A percentile compares a stretch with the other conserved stretches of the same genome.
These are phyloP conservation scores for Pichia ethanolica DNA, from an alignment of 805 yeast species.

Conservation along the genomic window DNA sequence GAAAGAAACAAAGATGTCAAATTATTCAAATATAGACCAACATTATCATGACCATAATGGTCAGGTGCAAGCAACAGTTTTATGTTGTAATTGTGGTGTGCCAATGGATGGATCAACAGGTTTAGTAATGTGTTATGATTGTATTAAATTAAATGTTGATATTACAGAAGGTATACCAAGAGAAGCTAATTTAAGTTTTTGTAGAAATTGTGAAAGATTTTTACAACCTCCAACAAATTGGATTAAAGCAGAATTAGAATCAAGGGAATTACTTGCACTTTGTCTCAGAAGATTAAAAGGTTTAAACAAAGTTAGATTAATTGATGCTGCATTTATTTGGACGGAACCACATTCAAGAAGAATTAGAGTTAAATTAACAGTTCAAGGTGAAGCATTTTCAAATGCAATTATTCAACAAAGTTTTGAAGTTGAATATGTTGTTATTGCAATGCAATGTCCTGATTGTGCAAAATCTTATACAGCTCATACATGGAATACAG, in stretches of 20 bases:
- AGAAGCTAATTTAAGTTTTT: conserved; percentile 87
- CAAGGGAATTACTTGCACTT: conserved; percentile 85
- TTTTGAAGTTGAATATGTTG: conserved; percentile 90
- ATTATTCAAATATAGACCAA: conserved; percentile 36
- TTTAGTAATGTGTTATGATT: conserved; percentile 92
- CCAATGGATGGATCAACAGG: conserved; percentile 96
- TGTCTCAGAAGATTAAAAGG: conserved; percentile 87
- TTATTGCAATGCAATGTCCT: conserved; percentile 93
- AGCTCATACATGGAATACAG: conserved; percentile 96
- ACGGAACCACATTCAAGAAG: conserved; percentile 98
- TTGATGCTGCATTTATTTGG: conserved; percentile 96
- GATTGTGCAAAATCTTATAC: conserved; percentile 98
- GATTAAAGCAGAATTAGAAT: conserved; percentile 85
- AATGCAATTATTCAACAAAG: conserved; percentile 90
- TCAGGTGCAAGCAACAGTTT: conserved; percentile 59
- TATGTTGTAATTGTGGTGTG: conserved; percentile 97
- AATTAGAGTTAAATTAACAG: conserved; percentile 82
- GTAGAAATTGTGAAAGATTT: conserved; percentile 95
- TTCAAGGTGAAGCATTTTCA: conserved; percentile 93
- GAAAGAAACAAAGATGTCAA: conserved; percentile 30
- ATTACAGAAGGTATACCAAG: conserved; percentile 92
- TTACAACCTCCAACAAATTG: conserved; percentile 93
- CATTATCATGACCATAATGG: conserved; percentile 15
- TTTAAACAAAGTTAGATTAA: conserved; percentile 71
- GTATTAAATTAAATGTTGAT: conserved; percentile 89